These are phyloP conservation scores for Auxenochlorella protothecoides DNA, from an alignment of 139 green algal species.

Conservation along the genomic window DNA sequence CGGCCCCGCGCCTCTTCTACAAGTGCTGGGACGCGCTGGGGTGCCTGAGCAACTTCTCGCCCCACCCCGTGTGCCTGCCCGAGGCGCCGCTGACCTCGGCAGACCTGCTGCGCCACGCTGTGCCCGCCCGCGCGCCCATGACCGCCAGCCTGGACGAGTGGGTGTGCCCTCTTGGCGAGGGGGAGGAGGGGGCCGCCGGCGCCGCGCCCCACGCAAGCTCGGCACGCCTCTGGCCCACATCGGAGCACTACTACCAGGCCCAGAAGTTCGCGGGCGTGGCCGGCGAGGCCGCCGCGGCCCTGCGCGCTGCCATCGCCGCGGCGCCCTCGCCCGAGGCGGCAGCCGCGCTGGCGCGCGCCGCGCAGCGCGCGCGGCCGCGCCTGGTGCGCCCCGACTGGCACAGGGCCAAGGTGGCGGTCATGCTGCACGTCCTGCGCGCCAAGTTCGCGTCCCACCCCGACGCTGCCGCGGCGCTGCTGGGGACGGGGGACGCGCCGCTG, in stretches of 20 bases:
- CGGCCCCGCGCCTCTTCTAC: slow-evolving; percentile 62
- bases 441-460: slow-evolving; percentile 76
- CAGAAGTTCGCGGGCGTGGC: slow-evolving; percentile 74
- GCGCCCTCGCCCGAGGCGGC: slow-evolving; percentile 81
- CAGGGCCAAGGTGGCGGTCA: slow-evolving; percentile 64
- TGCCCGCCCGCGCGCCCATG: not conserved
- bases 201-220: not conserved
- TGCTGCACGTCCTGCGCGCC: slow-evolving; percentile 60
- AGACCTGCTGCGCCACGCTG: not conserved
- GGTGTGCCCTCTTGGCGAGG: not conserved
- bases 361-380: slow-evolving; percentile 51
- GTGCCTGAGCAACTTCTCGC: slow-evolving; percentile 88
- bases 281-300: slow-evolving; percentile 17
- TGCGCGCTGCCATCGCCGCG: slow-evolving; percentile 56
- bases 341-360: slow-evolving; percentile 55
- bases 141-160: not conserved
- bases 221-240: slow-evolving; percentile 39
- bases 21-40: slow-evolving; percentile 93
- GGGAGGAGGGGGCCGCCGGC: not conserved
- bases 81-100: slow-evolving; percentile 10
- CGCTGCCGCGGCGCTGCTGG: slow-evolving; percentile 65
- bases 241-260: slow-evolving; percentile 90
- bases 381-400: slow-evolving; percentile 77
- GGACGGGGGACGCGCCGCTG: slow-evolving; percentile 16
- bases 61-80: slow-evolving; percentile 74